A percentile compares a stretch with the other conserved stretches of the same genome.
Evolutionary conservation across 345 rosid genomes (phyloP).

Genomic region (Aquilaria yunnanensis): DNA sequence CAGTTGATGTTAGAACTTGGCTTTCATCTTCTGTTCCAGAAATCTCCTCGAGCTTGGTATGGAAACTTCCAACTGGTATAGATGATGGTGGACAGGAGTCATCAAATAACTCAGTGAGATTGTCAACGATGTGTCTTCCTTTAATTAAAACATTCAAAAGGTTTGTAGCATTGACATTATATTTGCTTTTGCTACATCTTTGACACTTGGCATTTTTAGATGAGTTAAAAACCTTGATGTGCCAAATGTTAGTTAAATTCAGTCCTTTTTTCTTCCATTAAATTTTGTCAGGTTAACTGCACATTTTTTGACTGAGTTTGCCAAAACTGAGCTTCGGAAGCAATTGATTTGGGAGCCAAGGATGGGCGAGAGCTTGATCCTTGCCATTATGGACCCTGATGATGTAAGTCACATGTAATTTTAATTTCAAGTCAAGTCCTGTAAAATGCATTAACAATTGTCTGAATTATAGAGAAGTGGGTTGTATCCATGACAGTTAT

Average conservation of each 20-base stretch:
- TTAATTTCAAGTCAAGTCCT: not conserved
- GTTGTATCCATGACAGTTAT: not conserved
- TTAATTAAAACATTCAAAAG: conserved; percentile 73
- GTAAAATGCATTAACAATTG: too few species aligned
- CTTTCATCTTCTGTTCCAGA: conserved; percentile 60
- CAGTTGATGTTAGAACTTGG: conserved; percentile 60
- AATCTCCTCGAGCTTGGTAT: conserved; percentile 70
- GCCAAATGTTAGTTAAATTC: not conserved
- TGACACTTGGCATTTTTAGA: conserved; percentile 10
- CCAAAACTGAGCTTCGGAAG: conserved; percentile 53
- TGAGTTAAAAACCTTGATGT: conserved; percentile 1
- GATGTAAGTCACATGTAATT: conserved; percentile 47
- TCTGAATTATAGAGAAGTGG: too few species aligned
- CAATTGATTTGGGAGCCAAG: conserved; percentile 94
- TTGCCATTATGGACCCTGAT: conserved; percentile 82
- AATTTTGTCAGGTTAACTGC: conserved; percentile 60
- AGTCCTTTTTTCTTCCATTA: conserved; percentile 3
- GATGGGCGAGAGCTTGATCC: conserved; percentile 82
- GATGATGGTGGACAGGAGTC: conserved; percentile 85
- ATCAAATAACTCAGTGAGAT: conserved; percentile 77
- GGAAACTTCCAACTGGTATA: conserved; percentile 91
- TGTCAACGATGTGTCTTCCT: conserved; percentile 61
- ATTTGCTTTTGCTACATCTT: conserved; percentile 8
- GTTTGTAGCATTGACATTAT: conserved; percentile 24
- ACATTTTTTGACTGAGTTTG: conserved; percentile 62